These are phyloP conservation scores for Nitzschia sp. DNA, from an alignment of 108 stramenopile species.

Conservation along the genomic window DNA sequence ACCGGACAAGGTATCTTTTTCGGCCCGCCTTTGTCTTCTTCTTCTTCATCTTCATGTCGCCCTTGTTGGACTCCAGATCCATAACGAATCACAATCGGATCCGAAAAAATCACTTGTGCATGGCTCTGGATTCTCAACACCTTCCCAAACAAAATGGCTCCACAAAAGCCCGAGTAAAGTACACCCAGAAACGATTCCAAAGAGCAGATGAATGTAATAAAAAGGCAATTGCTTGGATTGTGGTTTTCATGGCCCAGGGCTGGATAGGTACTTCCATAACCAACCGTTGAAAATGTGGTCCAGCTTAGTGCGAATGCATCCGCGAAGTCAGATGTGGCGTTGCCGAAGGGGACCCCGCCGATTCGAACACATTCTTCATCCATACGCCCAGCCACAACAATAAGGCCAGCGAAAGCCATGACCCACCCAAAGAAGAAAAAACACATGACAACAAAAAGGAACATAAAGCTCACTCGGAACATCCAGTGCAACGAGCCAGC, in stretches of 20 bases:
- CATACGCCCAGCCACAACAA: slow-evolving; percentile 32
- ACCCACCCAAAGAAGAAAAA: slow-evolving; percentile 36
- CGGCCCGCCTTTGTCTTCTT: slow-evolving; percentile 19
- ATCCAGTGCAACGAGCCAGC: slow-evolving; percentile 58
- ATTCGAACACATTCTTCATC: slow-evolving; percentile 45
- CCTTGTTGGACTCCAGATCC: slow-evolving; percentile 50
- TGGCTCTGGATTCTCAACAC: slow-evolving; percentile 66
- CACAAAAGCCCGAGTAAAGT: slow-evolving; percentile 72
- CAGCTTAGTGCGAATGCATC: slow-evolving; percentile 77
- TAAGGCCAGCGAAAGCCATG: slow-evolving; percentile 40
- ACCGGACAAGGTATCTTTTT: slow-evolving; percentile 68
- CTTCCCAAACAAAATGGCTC: slow-evolving; percentile 81
- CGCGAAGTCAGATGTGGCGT: slow-evolving; percentile 32
- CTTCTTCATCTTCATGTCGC: slow-evolving; percentile 26
- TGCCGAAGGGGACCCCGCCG: slow-evolving; percentile 31
- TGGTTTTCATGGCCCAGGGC: slow-evolving; percentile 51
- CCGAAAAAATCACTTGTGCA: slow-evolving; percentile 73
- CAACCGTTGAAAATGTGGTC: slow-evolving; percentile 74
- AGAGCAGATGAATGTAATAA: slow-evolving; percentile 60
- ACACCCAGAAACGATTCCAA: slow-evolving; percentile 74
- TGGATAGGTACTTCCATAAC: slow-evolving; percentile 71
- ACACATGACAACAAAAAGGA: slow-evolving; percentile 46
- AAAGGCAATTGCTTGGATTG: slow-evolving; percentile 47
- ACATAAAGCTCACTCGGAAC: slow-evolving; percentile 57
- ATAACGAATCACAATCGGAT: slow-evolving; percentile 76